These are phyloP conservation scores for Syzygium oleosum DNA, from an alignment of 345 rosid species.

Conservation along the genomic window DNA sequence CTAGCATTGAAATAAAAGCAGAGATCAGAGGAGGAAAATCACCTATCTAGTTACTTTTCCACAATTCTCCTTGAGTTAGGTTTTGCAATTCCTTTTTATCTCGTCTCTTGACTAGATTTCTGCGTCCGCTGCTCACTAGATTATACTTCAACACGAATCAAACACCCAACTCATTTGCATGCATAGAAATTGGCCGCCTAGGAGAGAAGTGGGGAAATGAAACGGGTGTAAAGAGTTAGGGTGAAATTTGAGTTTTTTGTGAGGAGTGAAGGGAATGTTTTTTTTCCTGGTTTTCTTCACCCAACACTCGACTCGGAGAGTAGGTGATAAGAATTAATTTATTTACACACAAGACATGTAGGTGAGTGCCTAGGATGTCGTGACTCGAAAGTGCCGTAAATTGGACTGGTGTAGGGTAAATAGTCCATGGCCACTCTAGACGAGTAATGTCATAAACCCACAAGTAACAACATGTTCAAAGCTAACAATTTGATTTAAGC, in stretches of 20 bases:
- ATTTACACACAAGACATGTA: neutral
- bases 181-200: neutral
- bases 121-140: neutral
- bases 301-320: neutral
- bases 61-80: neutral
- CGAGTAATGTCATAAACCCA: too few relatives aligned
- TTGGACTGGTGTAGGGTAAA: neutral
- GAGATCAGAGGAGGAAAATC: neutral
- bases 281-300: too few relatives aligned
- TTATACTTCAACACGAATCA: neutral
- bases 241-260: neutral
- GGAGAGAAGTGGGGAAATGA: too few relatives aligned
- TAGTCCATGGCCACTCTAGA: neutral
- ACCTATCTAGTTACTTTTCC: neutral
- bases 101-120: neutral
- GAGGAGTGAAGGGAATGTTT: too few relatives aligned
- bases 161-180: neutral
- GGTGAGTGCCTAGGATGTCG: neutral
- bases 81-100: neutral
- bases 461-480: neutral
- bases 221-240: neutral
- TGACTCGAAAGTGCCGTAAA: neutral
- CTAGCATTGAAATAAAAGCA: too few relatives aligned
- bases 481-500: neutral
- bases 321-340: neutral